Evolutionary conservation across 768 basidiomycete species (phyloP), one percentile per base, ranked within the genome.

Genomic region (Phanerochaete sordida): DNA sequence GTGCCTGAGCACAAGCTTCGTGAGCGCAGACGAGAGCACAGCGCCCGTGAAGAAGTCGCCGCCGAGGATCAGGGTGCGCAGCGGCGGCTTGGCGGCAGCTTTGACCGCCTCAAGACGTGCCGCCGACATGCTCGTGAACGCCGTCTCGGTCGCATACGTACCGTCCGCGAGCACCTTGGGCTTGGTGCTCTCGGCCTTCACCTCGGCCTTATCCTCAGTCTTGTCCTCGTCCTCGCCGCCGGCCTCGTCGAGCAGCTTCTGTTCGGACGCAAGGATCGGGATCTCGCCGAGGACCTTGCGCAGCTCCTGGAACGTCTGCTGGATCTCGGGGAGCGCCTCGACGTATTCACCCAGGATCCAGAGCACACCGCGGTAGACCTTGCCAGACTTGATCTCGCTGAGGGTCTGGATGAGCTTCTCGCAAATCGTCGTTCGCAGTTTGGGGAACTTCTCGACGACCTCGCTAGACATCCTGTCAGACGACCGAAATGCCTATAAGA

Each of bases 301-400:
- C 46, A 98, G 79, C 72, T 93, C 91, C 49, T 78, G 77, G 81
- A 97, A 86, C 1, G 87, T 81, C 47, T 74, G 79, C 60, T 86
- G 80, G 62, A 98, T 91, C 60, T 91, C 91, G 57, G 73, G 59
- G 51, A 81, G 74, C 4, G 78, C 75, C 63, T 87, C 84, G 39
- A 91, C 87, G 66, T 98, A 99, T 75, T 98, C 96, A 63, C 97
- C 96, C n/a, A 98, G 80, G 64, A 98, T 97, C 96, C 97, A 98
- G 50, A 98, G 82, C 19, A 98, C 84, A 7, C 96, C 97, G 4
- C 95, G 87, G 81, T 91, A 98, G 24, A 98, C 95, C 73, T 98
- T 98, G 57, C 95, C 95, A 0, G 92, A 95, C 73, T 95, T 95
- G 76, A 98, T 93, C 62, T 93, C 92, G 57, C 81, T 68, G 50